phyloP scores from a whole-genome alignment of 2,329 filamentous ascomycete species.

The Chrysoporthe puriensis region DNA sequence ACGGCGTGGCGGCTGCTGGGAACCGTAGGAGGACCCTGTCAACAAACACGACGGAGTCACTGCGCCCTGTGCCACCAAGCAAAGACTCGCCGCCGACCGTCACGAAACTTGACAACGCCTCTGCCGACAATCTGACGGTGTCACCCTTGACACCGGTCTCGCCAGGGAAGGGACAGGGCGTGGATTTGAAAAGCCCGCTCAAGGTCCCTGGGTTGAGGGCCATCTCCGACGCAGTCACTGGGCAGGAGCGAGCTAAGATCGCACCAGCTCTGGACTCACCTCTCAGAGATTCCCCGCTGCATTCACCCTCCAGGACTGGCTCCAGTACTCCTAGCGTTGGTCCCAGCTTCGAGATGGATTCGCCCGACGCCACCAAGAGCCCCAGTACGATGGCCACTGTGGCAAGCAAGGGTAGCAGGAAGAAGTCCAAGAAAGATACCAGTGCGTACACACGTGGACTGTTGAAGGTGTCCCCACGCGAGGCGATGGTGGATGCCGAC shows the following conservation, averaged over 20 bases:
- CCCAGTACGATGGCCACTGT: slow-evolving; percentile 53
- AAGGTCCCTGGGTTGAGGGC: slow-evolving; percentile 68
- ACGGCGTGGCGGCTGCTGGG: slow-evolving; percentile 53
- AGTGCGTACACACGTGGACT: slow-evolving; percentile 91
- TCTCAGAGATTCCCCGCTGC: slow-evolving; percentile 55
- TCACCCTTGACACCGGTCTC: slow-evolving; percentile 45
- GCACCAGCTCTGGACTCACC: slow-evolving; percentile 55
- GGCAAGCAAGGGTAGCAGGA: slow-evolving; percentile 53
- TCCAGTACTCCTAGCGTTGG: slow-evolving; percentile 70
- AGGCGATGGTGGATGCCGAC: slow-evolving; percentile 85
- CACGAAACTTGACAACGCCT: slow-evolving; percentile 60
- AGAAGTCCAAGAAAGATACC: slow-evolving; percentile 91
- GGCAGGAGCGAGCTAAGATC: slow-evolving; percentile 56
- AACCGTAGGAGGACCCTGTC: slow-evolving; percentile 65
- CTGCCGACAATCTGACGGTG: slow-evolving; percentile 40
- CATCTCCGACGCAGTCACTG: slow-evolving; percentile 76
- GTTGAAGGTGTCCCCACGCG: slow-evolving; percentile 76
- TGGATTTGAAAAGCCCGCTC: slow-evolving; percentile 44
- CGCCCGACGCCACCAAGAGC: slow-evolving; percentile 65
- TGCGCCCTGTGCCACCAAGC: slow-evolving; percentile 53
- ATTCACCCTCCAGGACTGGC: slow-evolving; percentile 74
- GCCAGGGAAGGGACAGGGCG: slow-evolving; percentile 48
- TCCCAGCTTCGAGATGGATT: slow-evolving; percentile 79
- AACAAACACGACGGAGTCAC: slow-evolving; percentile 59
- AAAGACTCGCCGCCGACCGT: slow-evolving; percentile 62